phyloP scores from a whole-genome alignment of 371 early-diverging fungal species.

The Haplosporangium sp. region DNA sequence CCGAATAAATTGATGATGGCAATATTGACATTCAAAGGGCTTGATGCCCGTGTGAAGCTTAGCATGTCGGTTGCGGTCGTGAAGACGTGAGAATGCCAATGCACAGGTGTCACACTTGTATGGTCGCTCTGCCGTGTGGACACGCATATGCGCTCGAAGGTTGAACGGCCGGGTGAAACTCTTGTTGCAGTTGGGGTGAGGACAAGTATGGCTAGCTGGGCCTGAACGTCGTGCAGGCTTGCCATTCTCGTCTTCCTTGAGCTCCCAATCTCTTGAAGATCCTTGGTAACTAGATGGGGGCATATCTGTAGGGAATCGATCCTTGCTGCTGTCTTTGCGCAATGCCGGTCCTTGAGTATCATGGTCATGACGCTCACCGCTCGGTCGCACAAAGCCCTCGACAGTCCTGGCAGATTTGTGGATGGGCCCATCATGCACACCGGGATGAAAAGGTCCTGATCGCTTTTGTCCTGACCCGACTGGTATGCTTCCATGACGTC shows the following conservation, averaged over 20 bases:
- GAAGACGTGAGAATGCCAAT: constrained; percentile 74
- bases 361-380: constrained; percentile 31
- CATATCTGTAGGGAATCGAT: not conserved
- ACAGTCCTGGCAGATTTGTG: constrained; percentile 35
- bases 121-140: constrained; percentile 80
- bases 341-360: constrained; percentile 42
- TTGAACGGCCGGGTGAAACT: constrained; percentile 86
- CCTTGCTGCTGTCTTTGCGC: constrained; percentile 19
- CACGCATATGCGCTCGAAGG: constrained; percentile 83
- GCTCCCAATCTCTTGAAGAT: constrained; percentile 6
- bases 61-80: constrained; percentile 86
- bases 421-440: constrained; percentile 29
- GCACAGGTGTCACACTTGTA: constrained; percentile 74
- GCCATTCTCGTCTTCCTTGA: constrained; percentile 12
- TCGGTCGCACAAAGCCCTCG: constrained; percentile 14
- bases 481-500: constrained; percentile 7
- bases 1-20: constrained; percentile 65
- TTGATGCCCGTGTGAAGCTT: constrained; percentile 77
- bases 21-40: constrained; percentile 70
- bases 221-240: constrained; percentile 18
- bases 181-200: constrained; percentile 71
- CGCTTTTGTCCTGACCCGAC: constrained; percentile 39
- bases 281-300: constrained; percentile 1
- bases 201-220: constrained; percentile 56
- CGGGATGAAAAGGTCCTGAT: constrained; percentile 24